Percentiles rank a stretch among this genome's conserved stretches.
phyloP scores from a whole-genome alignment of 495 filamentous ascomycete species.

The Penicillium desertorum region DNA sequence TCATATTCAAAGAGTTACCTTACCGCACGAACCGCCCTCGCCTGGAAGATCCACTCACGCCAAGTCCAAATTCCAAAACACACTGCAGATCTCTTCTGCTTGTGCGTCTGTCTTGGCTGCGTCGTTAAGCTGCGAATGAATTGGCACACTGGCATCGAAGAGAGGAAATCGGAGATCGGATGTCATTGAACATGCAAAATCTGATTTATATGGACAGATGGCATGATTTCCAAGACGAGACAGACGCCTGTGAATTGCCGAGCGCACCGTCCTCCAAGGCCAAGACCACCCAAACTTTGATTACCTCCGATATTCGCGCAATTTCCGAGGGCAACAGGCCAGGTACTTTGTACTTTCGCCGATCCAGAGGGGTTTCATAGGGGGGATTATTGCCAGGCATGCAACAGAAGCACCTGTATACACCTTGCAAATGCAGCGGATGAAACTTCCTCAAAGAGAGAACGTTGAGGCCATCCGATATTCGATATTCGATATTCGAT shows the following conservation, averaged over 20 bases:
- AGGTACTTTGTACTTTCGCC: neutral
- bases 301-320: neutral
- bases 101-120: conserved; percentile 10
- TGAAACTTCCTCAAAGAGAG: too few species aligned
- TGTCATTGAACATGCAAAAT: neutral
- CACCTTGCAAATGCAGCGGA: too few species aligned
- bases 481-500: too few species aligned
- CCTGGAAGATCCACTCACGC: neutral
- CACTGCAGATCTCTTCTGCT: conserved; percentile 2
- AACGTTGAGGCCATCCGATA: neutral
- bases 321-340: neutral
- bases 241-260: neutral
- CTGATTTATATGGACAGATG: neutral
- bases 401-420: neutral
- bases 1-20: neutral
- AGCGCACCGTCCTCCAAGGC: neutral
- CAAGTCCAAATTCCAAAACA: neutral
- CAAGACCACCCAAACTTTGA: neutral
- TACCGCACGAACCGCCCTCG: neutral
- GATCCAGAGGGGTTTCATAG: neutral
- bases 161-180: neutral
- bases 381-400: neutral
- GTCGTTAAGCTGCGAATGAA: neutral
- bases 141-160: neutral
- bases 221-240: neutral